Conservation (phyloP, 305 asterid genomes). For the Euphrasia arctica region DNA sequence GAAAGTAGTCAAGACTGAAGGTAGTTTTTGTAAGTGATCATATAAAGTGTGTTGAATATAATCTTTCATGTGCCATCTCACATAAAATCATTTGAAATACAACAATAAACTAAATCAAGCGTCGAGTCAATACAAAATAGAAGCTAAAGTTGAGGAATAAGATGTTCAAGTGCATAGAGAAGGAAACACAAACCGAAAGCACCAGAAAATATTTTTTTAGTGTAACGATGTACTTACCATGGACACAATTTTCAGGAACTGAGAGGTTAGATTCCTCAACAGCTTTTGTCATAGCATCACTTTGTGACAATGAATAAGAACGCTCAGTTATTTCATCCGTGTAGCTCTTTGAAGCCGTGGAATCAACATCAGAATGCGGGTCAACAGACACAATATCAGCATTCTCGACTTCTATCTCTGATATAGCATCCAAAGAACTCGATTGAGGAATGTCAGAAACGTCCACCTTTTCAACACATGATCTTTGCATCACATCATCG, state of each 20-base stretch:
- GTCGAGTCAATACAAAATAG: neutral
- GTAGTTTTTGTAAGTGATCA: neutral
- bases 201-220: neutral
- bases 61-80: constrained; percentile 4
- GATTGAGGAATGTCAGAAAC: constrained; percentile 41
- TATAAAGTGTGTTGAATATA: neutral
- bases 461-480: constrained; percentile 40
- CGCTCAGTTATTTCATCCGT: constrained; percentile 46
- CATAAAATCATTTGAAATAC: neutral
- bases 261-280: constrained; percentile 41
- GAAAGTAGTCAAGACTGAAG: neutral
- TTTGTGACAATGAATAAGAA: constrained; percentile 35
- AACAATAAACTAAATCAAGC: neutral
- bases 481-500: constrained; percentile 38
- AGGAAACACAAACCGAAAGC: constrained; percentile 18
- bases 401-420: constrained; percentile 61
- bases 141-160: constrained; percentile 8
- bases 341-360: constrained; percentile 52
- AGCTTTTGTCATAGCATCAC: constrained; percentile 29
- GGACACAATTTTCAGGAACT: constrained; percentile 35
- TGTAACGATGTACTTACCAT: constrained; percentile 45
- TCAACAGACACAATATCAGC: constrained; percentile 48
- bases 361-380: constrained; percentile 58
- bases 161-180: constrained; percentile 17
- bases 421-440: constrained; percentile 49